Conservation (phyloP, 176 grass and related monocot genomes). For the Puccinellia tenuiflora region DNA sequence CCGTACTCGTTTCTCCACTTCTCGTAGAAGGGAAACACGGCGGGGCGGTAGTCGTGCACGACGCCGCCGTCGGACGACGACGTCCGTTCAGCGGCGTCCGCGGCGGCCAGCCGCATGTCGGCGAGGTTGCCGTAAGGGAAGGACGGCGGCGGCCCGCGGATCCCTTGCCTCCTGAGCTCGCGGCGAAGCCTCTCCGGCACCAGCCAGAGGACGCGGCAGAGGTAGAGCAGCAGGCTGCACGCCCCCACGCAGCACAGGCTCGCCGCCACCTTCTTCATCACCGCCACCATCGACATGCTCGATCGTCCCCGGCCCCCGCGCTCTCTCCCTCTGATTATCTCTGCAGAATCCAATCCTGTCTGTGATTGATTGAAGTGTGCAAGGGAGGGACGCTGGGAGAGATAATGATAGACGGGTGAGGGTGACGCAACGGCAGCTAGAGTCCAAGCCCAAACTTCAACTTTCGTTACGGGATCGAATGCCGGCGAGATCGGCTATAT, state of each 20-base stretch:
- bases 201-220: constrained; percentile 57
- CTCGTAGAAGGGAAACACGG: constrained; percentile 74
- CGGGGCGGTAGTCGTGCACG: constrained; percentile 70
- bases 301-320: too few species aligned
- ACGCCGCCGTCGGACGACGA: background rate
- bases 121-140: constrained; percentile 67
- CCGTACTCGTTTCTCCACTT: constrained; percentile 69
- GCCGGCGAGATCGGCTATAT: background rate
- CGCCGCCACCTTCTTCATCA: constrained; percentile 15
- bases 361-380: background rate
- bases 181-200: constrained; percentile 44
- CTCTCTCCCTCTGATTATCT: background rate
- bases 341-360: background rate
- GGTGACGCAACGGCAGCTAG: background rate
- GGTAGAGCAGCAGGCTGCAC: constrained; percentile 43
- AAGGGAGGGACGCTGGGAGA: background rate
- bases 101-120: constrained; percentile 41
- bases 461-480: background rate
- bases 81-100: background rate
- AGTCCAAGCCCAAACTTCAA: background rate
- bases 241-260: constrained; percentile 23
- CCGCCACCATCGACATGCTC: background rate
- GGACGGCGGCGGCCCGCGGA: constrained; percentile 52
- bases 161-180: constrained; percentile 49
- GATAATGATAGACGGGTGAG: background rate